phyloP scores from a whole-genome alignment of 2,329 filamentous ascomycete species.

The Chrysoporthe cubensis region DNA sequence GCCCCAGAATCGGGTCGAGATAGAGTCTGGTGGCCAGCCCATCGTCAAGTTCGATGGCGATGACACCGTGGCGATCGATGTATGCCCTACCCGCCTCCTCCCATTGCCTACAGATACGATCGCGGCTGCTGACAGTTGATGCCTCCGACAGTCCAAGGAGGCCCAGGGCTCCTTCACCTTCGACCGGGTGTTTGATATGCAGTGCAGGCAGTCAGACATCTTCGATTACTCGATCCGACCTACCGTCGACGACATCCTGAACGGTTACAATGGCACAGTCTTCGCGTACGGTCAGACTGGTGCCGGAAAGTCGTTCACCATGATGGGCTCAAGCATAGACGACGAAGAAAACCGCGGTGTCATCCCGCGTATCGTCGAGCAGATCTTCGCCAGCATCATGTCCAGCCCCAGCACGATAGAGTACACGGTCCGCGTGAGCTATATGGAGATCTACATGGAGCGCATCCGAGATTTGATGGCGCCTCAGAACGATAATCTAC shows the following conservation, averaged over 20 bases:
- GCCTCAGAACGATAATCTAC: conserved; percentile 93
- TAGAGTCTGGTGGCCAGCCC: conserved; percentile 85
- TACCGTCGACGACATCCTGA: conserved; percentile 96
- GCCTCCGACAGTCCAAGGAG: conserved; percentile 70
- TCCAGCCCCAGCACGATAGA: conserved; percentile 91
- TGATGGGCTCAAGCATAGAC: conserved; percentile 97
- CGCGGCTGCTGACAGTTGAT: conserved; percentile 5
- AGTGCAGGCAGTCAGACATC: conserved; percentile 86
- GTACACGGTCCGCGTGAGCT: conserved; percentile 97
- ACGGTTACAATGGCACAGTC: conserved; percentile 98
- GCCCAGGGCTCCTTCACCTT: conserved; percentile 89
- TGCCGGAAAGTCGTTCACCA: conserved; percentile 98
- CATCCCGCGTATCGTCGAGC: conserved; percentile 94
- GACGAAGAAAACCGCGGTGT: conserved; percentile 88
- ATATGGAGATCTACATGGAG: conserved; percentile 99
- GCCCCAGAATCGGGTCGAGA: conserved; percentile 93
- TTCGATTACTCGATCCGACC: conserved; percentile 97
- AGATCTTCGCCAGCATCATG: conserved; percentile 95
- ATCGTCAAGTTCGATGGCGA: conserved; percentile 88
- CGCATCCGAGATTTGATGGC: conserved; percentile 90
- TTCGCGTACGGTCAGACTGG: conserved; percentile 99
- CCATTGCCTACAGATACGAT: not conserved
- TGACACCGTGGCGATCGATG: conserved; percentile 85
- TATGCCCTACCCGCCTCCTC: conserved; percentile 51
- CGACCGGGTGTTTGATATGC: conserved; percentile 96